Conservation (phyloP, 1,284 basidiomycete species). For the Rhodotorula sp. region DNA sequence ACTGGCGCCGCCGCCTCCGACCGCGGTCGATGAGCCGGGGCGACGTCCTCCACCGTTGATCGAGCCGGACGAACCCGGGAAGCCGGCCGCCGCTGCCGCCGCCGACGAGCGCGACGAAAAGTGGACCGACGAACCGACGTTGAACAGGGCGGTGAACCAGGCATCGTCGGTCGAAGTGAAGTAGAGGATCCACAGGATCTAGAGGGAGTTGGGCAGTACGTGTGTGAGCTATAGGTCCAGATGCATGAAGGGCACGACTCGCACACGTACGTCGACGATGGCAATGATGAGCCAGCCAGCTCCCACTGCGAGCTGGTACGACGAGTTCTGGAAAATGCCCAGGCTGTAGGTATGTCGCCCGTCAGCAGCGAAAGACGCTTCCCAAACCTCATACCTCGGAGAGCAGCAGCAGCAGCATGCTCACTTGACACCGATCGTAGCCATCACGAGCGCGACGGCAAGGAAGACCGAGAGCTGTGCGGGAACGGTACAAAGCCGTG, state of each 20-base stretch:
- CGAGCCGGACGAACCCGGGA: conserved; percentile 5
- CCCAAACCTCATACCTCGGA: too few relatives aligned
- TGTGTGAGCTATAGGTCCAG: neutral
- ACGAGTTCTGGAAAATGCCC: conserved; percentile 57
- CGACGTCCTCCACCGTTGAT: neutral
- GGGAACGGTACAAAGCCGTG: neutral
- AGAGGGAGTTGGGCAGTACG: neutral
- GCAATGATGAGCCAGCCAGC: conserved; percentile 92
- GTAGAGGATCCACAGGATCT: conserved; percentile 93
- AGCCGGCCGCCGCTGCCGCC: conserved; percentile 19
- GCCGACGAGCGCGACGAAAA: conserved; percentile 47
- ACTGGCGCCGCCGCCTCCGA: conserved; percentile 3
- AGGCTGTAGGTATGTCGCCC: conserved; percentile 57
- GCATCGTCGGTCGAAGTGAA: conserved; percentile 95
- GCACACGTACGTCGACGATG: conserved; percentile 61
- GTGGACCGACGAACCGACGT: conserved; percentile 63
- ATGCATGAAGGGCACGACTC: neutral
- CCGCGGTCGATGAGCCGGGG: neutral
- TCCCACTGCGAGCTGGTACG: conserved; percentile 62
- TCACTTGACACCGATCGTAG: conserved; percentile 70
- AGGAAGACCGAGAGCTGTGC: conserved; percentile 87
- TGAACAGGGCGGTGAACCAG: conserved; percentile 75
- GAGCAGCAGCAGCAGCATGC: conserved; percentile 21
- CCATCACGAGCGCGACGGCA: conserved; percentile 80
- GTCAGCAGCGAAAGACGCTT: neutral